Percentiles rank a stretch among this genome's conserved stretches.
Evolutionary conservation across 208 protist genomes (phyloP).

Genomic region (Tetramitus jugosus): DNA sequence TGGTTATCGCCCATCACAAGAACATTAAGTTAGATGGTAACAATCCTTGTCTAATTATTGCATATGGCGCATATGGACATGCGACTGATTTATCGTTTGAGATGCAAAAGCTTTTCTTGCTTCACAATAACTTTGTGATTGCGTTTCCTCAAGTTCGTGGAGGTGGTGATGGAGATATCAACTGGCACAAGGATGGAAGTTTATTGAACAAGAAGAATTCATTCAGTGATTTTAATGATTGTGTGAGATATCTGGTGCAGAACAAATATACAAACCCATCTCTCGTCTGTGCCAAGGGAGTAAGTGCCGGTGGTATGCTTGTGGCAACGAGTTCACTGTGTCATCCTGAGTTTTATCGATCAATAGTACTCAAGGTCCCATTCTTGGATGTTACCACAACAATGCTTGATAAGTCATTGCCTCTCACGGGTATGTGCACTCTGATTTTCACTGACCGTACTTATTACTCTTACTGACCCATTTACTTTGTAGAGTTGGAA

Average conservation of each 20-base stretch:
- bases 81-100: neutral
- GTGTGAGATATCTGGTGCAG: neutral
- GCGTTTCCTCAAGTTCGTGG: slow-evolving; percentile 22
- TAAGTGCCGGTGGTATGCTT: slow-evolving; percentile 10
- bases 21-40: neutral
- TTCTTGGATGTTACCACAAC: slow-evolving; percentile 23
- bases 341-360: neutral
- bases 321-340: neutral
- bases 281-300: neutral
- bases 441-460: too few species aligned
- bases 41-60: neutral
- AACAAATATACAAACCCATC: neutral
- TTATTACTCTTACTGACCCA: too few species aligned
- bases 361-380: slow-evolving; percentile 10
- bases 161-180: neutral
- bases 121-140: neutral
- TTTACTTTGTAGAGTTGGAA: slow-evolving; percentile 20
- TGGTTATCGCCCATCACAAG: neutral
- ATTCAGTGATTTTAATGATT: neutral
- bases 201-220: slow-evolving; percentile 8
- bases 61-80: neutral
- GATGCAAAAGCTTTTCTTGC: neutral
- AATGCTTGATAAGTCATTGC: slow-evolving; percentile 6
- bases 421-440: too few species aligned
- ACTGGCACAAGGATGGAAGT: slow-evolving; percentile 8